Conservation (phyloP, 495 filamentous ascomycete genomes). For the Penicillium roqueforti region DNA sequence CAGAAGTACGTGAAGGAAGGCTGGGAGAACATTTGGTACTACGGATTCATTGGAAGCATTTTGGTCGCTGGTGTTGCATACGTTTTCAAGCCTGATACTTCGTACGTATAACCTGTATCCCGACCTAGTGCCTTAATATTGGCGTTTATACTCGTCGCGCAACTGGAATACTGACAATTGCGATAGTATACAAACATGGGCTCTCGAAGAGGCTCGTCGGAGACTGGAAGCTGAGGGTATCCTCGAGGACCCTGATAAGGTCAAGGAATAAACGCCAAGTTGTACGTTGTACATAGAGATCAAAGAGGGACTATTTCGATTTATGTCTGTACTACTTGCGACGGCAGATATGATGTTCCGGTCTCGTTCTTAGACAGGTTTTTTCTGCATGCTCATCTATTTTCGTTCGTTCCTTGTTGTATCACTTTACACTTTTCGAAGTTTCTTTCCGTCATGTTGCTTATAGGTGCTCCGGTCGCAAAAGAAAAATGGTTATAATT, state of each 20-base stretch:
- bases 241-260: conserved; percentile 66
- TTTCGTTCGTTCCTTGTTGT: conserved; percentile 33
- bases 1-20: conserved; percentile 94
- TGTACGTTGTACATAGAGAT: conserved; percentile 49
- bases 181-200: conserved; percentile 96
- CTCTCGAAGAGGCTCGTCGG: conserved; percentile 90
- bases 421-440: conserved; percentile 35
- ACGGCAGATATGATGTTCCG: conserved; percentile 36
- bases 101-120: conserved; percentile 57
- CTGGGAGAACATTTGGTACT: conserved; percentile 87
- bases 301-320: conserved; percentile 33
- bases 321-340: conserved; percentile 31
- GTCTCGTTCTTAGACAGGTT: conserved; percentile 39
- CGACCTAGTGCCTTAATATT: neutral
- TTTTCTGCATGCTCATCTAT: conserved; percentile 37
- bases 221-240: conserved; percentile 94
- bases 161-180: conserved; percentile 22
- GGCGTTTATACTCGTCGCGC: neutral
- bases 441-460: conserved; percentile 25
- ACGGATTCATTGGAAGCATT: conserved; percentile 84
- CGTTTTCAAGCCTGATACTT: conserved; percentile 97
- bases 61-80: conserved; percentile 72
- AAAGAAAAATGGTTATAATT: conserved; percentile 7
- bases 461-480: conserved; percentile 20
- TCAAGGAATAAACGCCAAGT: conserved; percentile 35